Evolutionary conservation across 208 protist species (phyloP).

Genomic region (Porcisia hertigi): DNA sequence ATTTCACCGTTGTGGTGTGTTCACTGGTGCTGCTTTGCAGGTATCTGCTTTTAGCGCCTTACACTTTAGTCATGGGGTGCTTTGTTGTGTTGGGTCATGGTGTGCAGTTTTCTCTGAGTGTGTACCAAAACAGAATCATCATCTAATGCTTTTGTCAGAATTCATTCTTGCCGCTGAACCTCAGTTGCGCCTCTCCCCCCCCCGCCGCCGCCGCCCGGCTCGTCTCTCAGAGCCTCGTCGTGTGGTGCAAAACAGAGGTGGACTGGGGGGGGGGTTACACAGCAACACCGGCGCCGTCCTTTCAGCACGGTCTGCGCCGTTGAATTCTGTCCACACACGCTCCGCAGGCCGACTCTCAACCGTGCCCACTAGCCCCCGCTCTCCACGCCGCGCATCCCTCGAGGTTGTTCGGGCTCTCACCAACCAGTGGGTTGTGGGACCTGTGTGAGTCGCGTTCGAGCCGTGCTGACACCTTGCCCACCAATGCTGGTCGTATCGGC

Average conservation of each 20-base stretch:
- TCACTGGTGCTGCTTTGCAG: neutral
- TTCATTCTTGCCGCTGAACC: neutral
- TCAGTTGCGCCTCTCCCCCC: neutral
- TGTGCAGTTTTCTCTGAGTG: neutral
- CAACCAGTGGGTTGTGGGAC: too few relatives aligned
- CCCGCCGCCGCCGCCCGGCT: neutral
- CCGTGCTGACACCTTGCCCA: too few relatives aligned
- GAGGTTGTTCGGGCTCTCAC: too few relatives aligned
- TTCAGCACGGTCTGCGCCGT: too few relatives aligned
- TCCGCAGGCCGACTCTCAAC: too few relatives aligned
- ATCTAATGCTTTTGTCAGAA: conserved; percentile 1
- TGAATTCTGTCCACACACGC: too few relatives aligned
- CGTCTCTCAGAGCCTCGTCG: neutral
- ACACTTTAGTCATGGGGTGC: neutral
- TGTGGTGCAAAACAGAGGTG: neutral
- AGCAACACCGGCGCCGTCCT: neutral
- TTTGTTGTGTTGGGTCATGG: neutral
- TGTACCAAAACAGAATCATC: neutral
- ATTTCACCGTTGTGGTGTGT: neutral
- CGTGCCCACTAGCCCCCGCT: too few relatives aligned
- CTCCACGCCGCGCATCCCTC: too few relatives aligned
- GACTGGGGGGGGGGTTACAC: neutral
- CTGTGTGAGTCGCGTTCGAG: too few relatives aligned
- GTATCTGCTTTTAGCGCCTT: neutral
- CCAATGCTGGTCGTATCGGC: too few relatives aligned